Evolutionary conservation across 2,329 filamentous ascomycete species (phyloP).

Genomic region (Capronia americana): DNA sequence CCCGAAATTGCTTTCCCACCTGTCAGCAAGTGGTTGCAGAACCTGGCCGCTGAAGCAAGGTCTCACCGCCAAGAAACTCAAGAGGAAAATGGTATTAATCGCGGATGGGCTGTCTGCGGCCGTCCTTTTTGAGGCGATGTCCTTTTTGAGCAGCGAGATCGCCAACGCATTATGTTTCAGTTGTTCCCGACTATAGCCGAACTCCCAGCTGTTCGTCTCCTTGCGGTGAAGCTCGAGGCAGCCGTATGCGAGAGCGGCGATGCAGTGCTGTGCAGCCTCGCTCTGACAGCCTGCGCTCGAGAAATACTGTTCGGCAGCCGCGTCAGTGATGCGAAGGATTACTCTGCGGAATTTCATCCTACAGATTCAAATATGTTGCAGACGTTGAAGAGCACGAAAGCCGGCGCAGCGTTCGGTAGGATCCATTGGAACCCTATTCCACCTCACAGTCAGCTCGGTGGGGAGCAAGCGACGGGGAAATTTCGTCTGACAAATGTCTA

Average conservation of each 20-base stretch:
- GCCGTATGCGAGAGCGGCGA: slow-evolving; percentile 1
- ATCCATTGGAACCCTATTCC: slow-evolving; percentile 4
- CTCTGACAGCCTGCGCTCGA: slow-evolving; percentile 6
- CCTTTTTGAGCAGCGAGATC: not conserved
- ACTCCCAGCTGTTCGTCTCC: slow-evolving; percentile 1
- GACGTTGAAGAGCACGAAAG: slow-evolving; percentile 2
- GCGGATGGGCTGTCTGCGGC: not conserved
- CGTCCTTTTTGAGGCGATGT: not conserved
- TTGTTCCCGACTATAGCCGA: slow-evolving; percentile 1
- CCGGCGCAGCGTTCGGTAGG: not conserved
- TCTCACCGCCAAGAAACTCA: slow-evolving; percentile 1
- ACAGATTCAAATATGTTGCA: slow-evolving; percentile 4
- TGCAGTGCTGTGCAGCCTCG: slow-evolving; percentile 7
- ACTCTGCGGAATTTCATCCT: not conserved
- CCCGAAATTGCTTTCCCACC: slow-evolving; percentile 1
- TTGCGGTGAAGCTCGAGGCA: slow-evolving; percentile 1
- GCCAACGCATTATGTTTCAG: slow-evolving; percentile 1
- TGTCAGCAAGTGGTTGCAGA: not conserved
- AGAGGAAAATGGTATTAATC: not conserved
- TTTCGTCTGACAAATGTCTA: slow-evolving; percentile 1
- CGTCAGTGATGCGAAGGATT: not conserved
- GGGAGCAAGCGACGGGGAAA: not conserved
- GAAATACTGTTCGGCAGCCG: not conserved
- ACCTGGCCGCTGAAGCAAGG: not conserved
- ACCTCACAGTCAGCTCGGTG: not conserved